A percentile compares a stretch with the other conserved stretches of the same genome.
Evolutionary conservation across 2,329 filamentous ascomycete species (phyloP).

Genomic region (Aureobasidium mangrovei): DNA sequence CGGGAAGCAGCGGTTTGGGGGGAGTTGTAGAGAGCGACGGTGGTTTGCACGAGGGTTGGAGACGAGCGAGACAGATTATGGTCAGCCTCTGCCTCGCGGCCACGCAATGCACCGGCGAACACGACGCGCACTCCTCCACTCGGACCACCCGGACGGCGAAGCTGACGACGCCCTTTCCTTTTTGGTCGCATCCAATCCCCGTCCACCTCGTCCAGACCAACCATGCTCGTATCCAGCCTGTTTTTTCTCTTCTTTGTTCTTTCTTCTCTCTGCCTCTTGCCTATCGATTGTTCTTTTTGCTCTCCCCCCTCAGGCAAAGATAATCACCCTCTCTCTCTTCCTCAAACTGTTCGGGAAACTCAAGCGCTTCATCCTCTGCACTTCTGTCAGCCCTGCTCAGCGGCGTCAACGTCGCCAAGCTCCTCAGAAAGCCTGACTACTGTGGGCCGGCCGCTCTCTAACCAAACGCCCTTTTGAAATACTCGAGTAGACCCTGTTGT

Average conservation of each 20-base stretch:
- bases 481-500: no score
- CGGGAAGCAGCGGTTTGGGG: background rate
- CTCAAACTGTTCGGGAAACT: background rate
- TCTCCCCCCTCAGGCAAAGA: background rate
- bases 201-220: background rate
- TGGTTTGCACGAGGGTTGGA: background rate
- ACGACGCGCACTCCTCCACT: slow-evolving; percentile 4
- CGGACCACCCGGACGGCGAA: background rate
- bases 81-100: slow-evolving; percentile 10
- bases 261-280: background rate
- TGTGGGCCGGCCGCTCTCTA: slow-evolving; percentile 2
- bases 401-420: slow-evolving; percentile 4
- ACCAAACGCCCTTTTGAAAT: background rate
- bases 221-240: background rate
- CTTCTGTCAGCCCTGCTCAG: slow-evolving; percentile 4
- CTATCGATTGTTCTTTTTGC: background rate
- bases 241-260: no score
- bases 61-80: slow-evolving; percentile 3
- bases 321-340: background rate
- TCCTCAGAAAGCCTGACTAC: background rate
- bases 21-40: slow-evolving; percentile 5
- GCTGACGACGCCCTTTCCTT: background rate
- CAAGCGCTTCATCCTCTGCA: background rate
- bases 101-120: slow-evolving; percentile 7
- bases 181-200: background rate